Conservation (phyloP, 306 rosid genomes). For the Gastrolobium villosum region DNA sequence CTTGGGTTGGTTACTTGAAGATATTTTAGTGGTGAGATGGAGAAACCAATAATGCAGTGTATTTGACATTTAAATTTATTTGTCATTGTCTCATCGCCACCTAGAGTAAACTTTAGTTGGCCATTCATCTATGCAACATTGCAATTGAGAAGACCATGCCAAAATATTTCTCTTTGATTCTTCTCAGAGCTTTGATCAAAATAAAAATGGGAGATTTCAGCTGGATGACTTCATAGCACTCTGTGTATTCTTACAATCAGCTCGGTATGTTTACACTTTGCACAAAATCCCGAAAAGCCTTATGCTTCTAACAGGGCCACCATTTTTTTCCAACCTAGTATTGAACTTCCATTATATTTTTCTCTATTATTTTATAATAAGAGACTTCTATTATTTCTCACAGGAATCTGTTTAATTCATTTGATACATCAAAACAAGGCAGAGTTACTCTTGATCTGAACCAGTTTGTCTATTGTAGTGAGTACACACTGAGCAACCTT, state of each 20-base stretch:
- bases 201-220: constrained; percentile 78
- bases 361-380: constrained; percentile 38
- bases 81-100: constrained; percentile 10
- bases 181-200: constrained; percentile 92
- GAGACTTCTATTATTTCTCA: constrained; percentile 43
- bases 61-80: constrained; percentile 40
- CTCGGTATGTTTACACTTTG: constrained; percentile 60
- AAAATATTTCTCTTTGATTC: constrained; percentile 44
- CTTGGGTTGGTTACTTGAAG: constrained; percentile 31
- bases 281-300: constrained; percentile 15
- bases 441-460: constrained; percentile 92
- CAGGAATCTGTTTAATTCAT: constrained; percentile 91
- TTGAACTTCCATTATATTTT: constrained; percentile 19
- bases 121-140: constrained; percentile 23
- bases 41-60: constrained; percentile 20
- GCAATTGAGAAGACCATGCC: constrained; percentile 36
- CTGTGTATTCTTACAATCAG: constrained; percentile 85
- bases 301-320: background rate
- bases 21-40: constrained; percentile 29
- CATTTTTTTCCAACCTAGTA: background rate
- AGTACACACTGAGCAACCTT: constrained; percentile 54
- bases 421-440: constrained; percentile 91
- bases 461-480: constrained; percentile 91
- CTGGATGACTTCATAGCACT: constrained; percentile 89
- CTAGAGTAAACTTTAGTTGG: constrained; percentile 24